A percentile compares a stretch with the other conserved stretches of the same genome.
phyloP scores from a whole-genome alignment of 805 yeast genomes.

The Pichia sporocuriosa region DNA sequence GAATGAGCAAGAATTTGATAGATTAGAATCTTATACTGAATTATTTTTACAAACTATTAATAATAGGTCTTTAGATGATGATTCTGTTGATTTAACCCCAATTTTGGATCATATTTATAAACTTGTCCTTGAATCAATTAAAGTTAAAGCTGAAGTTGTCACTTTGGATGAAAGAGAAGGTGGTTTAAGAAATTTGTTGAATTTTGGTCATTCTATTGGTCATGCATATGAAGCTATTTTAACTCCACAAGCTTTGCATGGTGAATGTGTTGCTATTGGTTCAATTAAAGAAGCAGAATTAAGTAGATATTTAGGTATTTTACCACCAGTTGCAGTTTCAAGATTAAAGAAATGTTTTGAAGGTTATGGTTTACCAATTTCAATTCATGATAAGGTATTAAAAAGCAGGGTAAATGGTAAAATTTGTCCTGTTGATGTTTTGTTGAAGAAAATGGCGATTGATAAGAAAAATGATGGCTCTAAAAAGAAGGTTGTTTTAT shows the following conservation, averaged over 20 bases:
- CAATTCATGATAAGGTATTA: slow-evolving; percentile 66
- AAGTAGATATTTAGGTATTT: slow-evolving; percentile 81
- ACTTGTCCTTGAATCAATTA: slow-evolving; percentile 78
- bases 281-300: slow-evolving; percentile 92
- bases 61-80: slow-evolving; percentile 31
- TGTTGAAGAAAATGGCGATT: slow-evolving; percentile 82
- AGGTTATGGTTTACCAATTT: slow-evolving; percentile 80
- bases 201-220: slow-evolving; percentile 96
- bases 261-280: slow-evolving; percentile 99
- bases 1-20: slow-evolving; percentile 81
- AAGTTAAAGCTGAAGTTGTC: slow-evolving; percentile 91
- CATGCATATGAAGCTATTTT: slow-evolving; percentile 98
- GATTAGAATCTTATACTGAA: slow-evolving; percentile 73
- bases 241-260: slow-evolving; percentile 94
- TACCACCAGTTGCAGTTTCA: slow-evolving; percentile 91
- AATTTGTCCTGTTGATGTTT: slow-evolving; percentile 65
- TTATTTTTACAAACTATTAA: slow-evolving; percentile 63
- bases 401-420: slow-evolving; percentile 62
- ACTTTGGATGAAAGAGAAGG: slow-evolving; percentile 93
- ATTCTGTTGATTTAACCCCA: slow-evolving; percentile 54
- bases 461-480: slow-evolving; percentile 96
- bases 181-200: slow-evolving; percentile 82
- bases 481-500: slow-evolving; percentile 77
- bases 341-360: slow-evolving; percentile 75
- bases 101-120: slow-evolving; percentile 70